Evolutionary conservation across 2,329 filamentous ascomycete species (phyloP), one percentile per base, ranked within the genome.

Genomic region (Emergomyces africanus): DNA sequence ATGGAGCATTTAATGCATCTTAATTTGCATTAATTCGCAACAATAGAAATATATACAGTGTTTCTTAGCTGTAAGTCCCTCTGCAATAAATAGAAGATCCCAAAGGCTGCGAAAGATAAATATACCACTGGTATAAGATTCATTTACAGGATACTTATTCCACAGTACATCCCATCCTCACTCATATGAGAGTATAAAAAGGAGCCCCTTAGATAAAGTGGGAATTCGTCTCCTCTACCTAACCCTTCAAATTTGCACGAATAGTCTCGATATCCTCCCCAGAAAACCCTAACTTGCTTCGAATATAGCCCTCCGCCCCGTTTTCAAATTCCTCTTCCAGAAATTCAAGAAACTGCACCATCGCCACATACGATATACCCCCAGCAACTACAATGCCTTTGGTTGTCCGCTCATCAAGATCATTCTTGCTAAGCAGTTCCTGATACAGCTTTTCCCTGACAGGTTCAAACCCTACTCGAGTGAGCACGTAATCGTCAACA

Each of bases 281-380:
- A 0, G 75, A 77, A 39, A 90, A 67, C 14, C 83, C 78, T 66
- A 84, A 84, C 44, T 80, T 70, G 15, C 79, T 74, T 58, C 75
- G 72, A 61, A 88, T 74, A 71, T 88, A 90, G 14, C 72, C 71
- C 68, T 88, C 84, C 1, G 81, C 78, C 1, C 84, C 81, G 2
- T 85, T 85, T 20, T 60, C 56, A 71, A 83, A 86, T 61, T 79
- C 77, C 35, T 76, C 71, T 46, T 79, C 75, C 51, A 90, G 74
- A 74, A 83, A 79, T 57, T 77, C 70, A 58, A 83, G 64, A 48
- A 75, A 76, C 3, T 69, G 71, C 12, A 76, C 53, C 79, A 83
- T 83, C 66, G 77, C 81, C 66, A 77, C 79, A 49, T 53, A 59
- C 37, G 42, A 41, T 37, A 57, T 46, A n/a, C 59, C 58, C 23